Base-by-base conservation (phyloP, 192 early-diverging fungal species). In the Coemansia umbellata region DNA sequence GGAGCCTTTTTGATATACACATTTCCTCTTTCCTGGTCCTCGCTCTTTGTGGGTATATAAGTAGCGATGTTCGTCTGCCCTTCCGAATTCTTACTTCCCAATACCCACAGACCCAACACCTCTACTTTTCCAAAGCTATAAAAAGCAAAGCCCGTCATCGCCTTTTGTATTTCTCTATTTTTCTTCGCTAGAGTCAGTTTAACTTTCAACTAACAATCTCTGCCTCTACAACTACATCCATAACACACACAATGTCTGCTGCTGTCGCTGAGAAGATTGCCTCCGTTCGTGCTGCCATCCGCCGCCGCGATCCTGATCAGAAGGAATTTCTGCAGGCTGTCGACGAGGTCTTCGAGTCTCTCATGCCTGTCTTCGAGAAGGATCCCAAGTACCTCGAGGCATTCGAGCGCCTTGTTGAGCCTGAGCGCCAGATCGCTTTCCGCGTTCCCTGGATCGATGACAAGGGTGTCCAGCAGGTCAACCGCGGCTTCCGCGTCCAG, bases 401-500 rank as follows among this genome's bases (percentile, higher is more conserved):
- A 21, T 69, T 68, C 60, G 64, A 74, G 66, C 67, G 66, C 30
- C 69, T 80, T 21, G 62, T 80, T 36, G 65, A 80, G 66, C 77
- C 78, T 55, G 78, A 80, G 59, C 74, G 78, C 60, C 61, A 70
- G 60, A 69, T 78, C 41, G 33, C 48, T 37, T 80, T 80, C 76
- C 77, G 76, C 40, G 78, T 80, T 31, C 66, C 73, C 31, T 80
- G 77, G 78, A 63, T 70, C 49, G 73, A 80, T 45, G 78, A 80
- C 61, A 64, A 55, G 37, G 78, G 77, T 55, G 53, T 64, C 31
- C 64, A 69, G 59, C 69, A 65, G 47, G 55, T 80, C 49, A 80
- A 80, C 75, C 69, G 70, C 58, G 76, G 78, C 48, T 80, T 61
- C 78, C 77, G 78, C 52, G 78, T 80, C 7, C 78, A 80, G 68